phyloP scores from a whole-genome alignment of 768 basidiomycete genomes.

The Termitomyces sp. region DNA sequence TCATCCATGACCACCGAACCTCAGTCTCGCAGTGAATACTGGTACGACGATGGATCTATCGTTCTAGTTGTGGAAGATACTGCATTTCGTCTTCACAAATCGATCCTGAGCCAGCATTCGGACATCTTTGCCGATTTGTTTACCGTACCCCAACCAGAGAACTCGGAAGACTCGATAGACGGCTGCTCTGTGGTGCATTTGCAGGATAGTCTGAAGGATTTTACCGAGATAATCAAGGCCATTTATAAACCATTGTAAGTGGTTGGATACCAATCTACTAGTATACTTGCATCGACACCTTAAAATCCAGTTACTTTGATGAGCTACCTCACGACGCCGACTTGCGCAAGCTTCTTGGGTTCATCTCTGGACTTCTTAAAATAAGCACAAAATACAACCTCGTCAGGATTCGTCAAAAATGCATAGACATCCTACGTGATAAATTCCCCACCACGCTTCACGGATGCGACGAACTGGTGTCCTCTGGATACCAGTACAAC shows the following conservation, averaged over 20 bases:
- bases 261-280: too few species aligned
- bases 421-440: constrained; percentile 32
- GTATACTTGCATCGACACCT: too few species aligned
- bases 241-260: constrained; percentile 27
- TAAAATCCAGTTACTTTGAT: constrained; percentile 33
- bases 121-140: constrained; percentile 29
- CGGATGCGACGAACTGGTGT: constrained; percentile 35
- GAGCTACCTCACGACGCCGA: constrained; percentile 28
- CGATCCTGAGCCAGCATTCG: constrained; percentile 35
- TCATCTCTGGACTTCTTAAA: constrained; percentile 38
- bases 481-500: constrained; percentile 30
- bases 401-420: constrained; percentile 32
- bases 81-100: constrained; percentile 34
- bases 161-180: constrained; percentile 24
- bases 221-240: constrained; percentile 30
- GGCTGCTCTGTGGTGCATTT: constrained; percentile 32
- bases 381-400: constrained; percentile 44
- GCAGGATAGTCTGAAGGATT: constrained; percentile 28
- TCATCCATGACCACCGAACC: too few species aligned
- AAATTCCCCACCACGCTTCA: constrained; percentile 38
- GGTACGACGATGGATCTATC: constrained; percentile 38
- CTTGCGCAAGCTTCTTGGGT: constrained; percentile 31
- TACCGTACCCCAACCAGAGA: constrained; percentile 27
- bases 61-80: constrained; percentile 30
- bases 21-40: constrained; percentile 30